Base-by-base conservation (phyloP, 495 filamentous ascomycete genomes). In the Lophiotrema nucula region DNA sequence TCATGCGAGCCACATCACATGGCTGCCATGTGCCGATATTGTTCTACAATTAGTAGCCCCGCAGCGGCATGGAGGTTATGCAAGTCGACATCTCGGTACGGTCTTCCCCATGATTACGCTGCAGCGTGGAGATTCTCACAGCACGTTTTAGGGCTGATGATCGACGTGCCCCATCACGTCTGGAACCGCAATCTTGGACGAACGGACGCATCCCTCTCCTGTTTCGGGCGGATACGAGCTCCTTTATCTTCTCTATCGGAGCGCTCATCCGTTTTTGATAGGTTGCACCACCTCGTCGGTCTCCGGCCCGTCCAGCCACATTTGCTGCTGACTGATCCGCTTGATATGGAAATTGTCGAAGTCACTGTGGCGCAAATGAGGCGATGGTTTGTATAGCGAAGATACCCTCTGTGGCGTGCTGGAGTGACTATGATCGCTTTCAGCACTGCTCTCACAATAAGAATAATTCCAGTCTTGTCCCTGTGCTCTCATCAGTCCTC, bases 61-160 rank as follows among this genome's bases (percentile, higher is more conserved):
- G n/a, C 31, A 35, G 39, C 6, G 8, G 8, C 6, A 16, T 15
- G 39, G 39, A 8, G 39, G 15, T 15, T 6, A 15, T 22, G 18
- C 16, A 22, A 12, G 6, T 46, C 16, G 2, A 4, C 15, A 46
- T 12, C 22, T 19, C 4, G 18, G 18, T 46, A 15, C 5, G 24
- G 12, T 27, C 11, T 28, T 11, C 26, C 13, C 6, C 27, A 38
- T 15, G 3, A 52, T 52, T 10, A 38, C 3, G 27, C 22, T 18
- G 11, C 16, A 38, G 3, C 25, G 28, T 10, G n/a, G 18, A 19
- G 3, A 13, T 15, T 8, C 21, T 18, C 3, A 10, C 11, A 16
- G 21, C 23, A 19, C 19, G 26, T 13, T 12, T 16, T 37, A 56
- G 53, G 53, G 53, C 41, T 56, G 53, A 56, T 31, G 53, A 47